Conservation (phyloP, 2,329 filamentous ascomycete species). For the Colletotrichum lupini region DNA sequence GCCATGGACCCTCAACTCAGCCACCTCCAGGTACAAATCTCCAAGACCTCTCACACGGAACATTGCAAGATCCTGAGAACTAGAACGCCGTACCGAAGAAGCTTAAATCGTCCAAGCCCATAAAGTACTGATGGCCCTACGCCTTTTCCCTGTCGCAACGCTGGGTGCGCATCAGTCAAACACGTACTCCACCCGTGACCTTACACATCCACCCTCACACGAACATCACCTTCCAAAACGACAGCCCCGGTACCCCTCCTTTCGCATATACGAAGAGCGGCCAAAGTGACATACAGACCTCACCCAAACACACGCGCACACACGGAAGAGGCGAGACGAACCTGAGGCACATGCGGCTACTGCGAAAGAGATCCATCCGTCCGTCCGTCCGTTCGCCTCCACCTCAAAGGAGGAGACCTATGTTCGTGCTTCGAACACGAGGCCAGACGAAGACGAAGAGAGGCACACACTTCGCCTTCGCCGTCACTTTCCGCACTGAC, state of each 20-base stretch:
- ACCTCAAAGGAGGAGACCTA: not conserved
- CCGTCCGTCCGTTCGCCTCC: not conserved
- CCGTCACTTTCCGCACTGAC: not conserved
- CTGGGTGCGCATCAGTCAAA: conserved; percentile 10
- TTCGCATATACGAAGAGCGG: not conserved
- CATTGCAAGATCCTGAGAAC: too few relatives aligned
- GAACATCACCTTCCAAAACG: too few relatives aligned
- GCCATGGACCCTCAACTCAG: not conserved
- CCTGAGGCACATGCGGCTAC: not conserved
- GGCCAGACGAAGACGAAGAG: not conserved
- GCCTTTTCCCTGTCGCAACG: not conserved
- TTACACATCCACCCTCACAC: too few relatives aligned
- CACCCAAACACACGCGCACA: not conserved
- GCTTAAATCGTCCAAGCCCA: not conserved
- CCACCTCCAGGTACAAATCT: not conserved
- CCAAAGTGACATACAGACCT: not conserved
- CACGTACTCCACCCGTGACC: not conserved
- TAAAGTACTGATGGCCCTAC: too few relatives aligned
- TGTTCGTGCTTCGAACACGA: not conserved
- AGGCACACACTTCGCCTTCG: too few relatives aligned
- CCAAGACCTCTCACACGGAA: not conserved
- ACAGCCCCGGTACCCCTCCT: not conserved
- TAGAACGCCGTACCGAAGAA: conserved; percentile 14
- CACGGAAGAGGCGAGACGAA: not conserved
- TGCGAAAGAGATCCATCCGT: not conserved